phyloP scores from a whole-genome alignment of 1,284 basidiomycete species.

The Phellopilus nigrolimitatus region DNA sequence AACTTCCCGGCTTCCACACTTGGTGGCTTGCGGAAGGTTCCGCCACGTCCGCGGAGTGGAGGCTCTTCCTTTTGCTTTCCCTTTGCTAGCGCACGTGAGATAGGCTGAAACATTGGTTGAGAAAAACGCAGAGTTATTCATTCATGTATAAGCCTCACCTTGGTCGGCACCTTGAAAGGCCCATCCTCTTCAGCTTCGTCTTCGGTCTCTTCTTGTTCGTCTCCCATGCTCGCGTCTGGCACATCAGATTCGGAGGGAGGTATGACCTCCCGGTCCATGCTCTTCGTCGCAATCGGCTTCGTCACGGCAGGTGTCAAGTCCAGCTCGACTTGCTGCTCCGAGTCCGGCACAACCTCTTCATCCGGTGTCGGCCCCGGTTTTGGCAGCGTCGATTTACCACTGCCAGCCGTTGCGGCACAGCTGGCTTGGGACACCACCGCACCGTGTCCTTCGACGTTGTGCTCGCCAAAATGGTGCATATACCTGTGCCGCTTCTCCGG shows the following conservation, averaged over 20 bases:
- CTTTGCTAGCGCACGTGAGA: background rate
- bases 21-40: background rate
- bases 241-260: constrained; percentile 19
- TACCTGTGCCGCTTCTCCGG: constrained; percentile 18
- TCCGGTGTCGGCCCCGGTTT: background rate
- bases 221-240: constrained; percentile 18
- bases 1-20: background rate
- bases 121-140: background rate
- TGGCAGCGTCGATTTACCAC: background rate
- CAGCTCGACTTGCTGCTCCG: constrained; percentile 23
- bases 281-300: constrained; percentile 8
- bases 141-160: background rate
- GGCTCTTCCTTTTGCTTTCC: constrained; percentile 5
- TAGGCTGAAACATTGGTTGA: constrained; percentile 4
- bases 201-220: constrained; percentile 17
- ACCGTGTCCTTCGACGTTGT: no score
- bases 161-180: constrained; percentile 17
- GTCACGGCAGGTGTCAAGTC: constrained; percentile 11
- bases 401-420: constrained; percentile 1
- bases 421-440: constrained; percentile 1
- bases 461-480: background rate
- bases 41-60: background rate
- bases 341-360: constrained; percentile 28
- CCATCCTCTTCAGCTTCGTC: constrained; percentile 25
- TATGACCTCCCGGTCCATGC: constrained; percentile 24